These are phyloP conservation scores for Inonotus hispidus DNA, from an alignment of 1,284 basidiomycete species.

Conservation along the genomic window DNA sequence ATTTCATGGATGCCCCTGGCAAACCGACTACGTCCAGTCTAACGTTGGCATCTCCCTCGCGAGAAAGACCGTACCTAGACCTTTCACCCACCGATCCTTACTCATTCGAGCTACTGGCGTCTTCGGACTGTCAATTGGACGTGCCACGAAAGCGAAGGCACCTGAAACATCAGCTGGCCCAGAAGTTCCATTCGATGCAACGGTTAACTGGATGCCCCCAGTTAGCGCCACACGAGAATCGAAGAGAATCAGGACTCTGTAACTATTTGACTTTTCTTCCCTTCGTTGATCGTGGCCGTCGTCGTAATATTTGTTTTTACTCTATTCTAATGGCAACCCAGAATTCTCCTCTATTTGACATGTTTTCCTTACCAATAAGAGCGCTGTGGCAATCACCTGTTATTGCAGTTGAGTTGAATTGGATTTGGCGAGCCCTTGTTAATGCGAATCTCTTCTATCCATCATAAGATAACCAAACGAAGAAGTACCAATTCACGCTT, in stretches of 20 bases:
- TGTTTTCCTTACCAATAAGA: too few species aligned
- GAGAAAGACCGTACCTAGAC: not conserved
- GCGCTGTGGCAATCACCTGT: too few species aligned
- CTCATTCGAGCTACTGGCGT: not conserved
- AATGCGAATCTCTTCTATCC: too few species aligned
- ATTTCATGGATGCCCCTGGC: not conserved
- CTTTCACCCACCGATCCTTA: not conserved
- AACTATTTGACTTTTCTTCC: not conserved
- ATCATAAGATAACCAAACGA: too few species aligned
- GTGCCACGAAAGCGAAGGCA: not conserved
- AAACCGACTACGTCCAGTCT: not conserved
- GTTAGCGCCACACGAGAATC: conserved; percentile 6
- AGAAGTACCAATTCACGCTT: too few species aligned
- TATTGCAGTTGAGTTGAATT: too few species aligned
- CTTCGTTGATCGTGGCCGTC: not conserved
- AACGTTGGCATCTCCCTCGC: too few species aligned
- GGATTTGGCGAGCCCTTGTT: too few species aligned
- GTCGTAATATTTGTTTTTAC: not conserved
- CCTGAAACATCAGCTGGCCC: not conserved
- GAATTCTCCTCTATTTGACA: too few species aligned
- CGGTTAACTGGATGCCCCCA: conserved; percentile 10
- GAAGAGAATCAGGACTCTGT: not conserved
- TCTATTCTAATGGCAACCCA: too few species aligned
- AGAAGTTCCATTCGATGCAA: conserved; percentile 1
- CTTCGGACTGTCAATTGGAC: not conserved